phyloP scores from a whole-genome alignment of 495 filamentous ascomycete genomes.

The Jackrogersella multiformis region DNA sequence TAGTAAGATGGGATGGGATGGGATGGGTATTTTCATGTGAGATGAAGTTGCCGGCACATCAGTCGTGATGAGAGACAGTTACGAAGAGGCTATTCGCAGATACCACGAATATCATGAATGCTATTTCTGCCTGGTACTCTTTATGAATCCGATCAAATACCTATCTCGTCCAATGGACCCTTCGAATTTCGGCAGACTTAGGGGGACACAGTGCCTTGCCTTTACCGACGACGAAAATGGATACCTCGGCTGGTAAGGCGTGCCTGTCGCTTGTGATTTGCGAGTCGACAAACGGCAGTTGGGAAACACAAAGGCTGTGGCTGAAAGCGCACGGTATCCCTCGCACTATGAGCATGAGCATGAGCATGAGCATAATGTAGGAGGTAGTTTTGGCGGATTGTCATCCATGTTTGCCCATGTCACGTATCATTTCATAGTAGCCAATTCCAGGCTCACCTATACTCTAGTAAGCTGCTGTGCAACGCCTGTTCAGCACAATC shows the following conservation, averaged over 20 bases:
- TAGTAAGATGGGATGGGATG: not conserved
- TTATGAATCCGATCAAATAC: conserved; percentile 5
- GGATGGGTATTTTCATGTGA: not conserved
- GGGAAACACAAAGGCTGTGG: conserved; percentile 13
- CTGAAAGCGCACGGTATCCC: conserved; percentile 20
- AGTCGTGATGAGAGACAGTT: not conserved
- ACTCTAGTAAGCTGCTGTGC: conserved; percentile 40
- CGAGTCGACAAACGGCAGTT: conserved; percentile 29
- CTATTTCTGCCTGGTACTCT: not conserved
- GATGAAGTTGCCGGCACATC: not conserved
- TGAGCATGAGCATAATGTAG: no score
- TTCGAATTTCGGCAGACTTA: conserved; percentile 17
- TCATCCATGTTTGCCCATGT: conserved; percentile 35
- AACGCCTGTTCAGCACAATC: conserved; percentile 31
- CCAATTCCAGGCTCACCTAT: not conserved
- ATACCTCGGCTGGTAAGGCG: conserved; percentile 24
- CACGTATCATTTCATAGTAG: conserved; percentile 34
- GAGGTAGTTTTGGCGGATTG: conserved; percentile 25
- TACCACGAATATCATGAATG: not conserved
- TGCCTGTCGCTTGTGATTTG: conserved; percentile 32
- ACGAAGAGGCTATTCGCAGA: conserved; percentile 2
- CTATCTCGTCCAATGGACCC: not conserved
- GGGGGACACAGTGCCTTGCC: conserved; percentile 16
- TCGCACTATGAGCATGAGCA: conserved; percentile 36
- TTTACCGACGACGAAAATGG: conserved; percentile 36